Percentiles rank a stretch among this genome's conserved stretches.
phyloP scores from a whole-genome alignment of 2,329 filamentous ascomycete genomes.

The Scedosporium dehoogii region DNA sequence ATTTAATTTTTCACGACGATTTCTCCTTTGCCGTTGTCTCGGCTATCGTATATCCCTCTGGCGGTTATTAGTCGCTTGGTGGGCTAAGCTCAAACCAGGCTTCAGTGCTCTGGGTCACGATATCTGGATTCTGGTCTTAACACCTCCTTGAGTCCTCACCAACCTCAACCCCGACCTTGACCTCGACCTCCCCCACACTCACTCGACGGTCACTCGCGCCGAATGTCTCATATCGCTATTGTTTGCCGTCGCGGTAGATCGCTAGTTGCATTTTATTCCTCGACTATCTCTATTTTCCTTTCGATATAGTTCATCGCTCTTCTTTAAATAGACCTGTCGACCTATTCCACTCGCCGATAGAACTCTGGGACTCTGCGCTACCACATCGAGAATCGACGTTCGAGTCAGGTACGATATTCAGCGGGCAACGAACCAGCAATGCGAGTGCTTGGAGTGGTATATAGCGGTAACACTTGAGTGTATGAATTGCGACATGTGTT shows the following conservation, averaged over 20 bases:
- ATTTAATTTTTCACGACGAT: background rate
- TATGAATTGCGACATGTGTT: constrained; percentile 3
- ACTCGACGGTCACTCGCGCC: background rate
- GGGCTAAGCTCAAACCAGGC: background rate
- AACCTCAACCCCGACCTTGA: background rate
- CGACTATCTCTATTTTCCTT: background rate
- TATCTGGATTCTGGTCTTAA: background rate
- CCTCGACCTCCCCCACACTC: background rate
- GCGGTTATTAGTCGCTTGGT: background rate
- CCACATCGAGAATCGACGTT: background rate
- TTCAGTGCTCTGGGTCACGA: background rate
- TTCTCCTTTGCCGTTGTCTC: background rate
- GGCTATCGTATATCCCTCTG: background rate
- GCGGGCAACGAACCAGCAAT: background rate
- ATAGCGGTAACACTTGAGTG: background rate
- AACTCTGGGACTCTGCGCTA: background rate
- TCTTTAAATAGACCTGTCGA: background rate
- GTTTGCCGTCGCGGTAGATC: background rate
- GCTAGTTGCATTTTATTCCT: background rate
- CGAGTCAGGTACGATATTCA: no score
- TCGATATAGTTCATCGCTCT: background rate
- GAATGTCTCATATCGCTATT: background rate
- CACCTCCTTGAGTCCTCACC: background rate
- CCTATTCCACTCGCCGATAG: background rate
- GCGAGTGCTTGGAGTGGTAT: background rate